Evolutionary conservation across 768 basidiomycete species (phyloP), one percentile per base, ranked within the genome.

Genomic region (Psilocybe subaeruginosa): DNA sequence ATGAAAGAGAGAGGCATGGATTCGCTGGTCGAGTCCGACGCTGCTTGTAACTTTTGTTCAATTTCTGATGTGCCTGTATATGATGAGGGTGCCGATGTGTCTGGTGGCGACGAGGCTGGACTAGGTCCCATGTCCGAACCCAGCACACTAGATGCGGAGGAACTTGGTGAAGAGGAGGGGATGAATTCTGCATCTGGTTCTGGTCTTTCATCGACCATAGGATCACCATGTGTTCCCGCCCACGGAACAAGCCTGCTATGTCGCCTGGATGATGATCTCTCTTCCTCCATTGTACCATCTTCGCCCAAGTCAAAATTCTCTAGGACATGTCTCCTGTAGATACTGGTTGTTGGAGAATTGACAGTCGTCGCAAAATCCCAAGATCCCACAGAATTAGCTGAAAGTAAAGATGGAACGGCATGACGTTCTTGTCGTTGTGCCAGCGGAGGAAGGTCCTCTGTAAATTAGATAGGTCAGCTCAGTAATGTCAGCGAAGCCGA

Each of bases 321-420:
- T 3, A 68, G 63, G 3, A 65, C 46, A 35, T 63, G 64, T 23
- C 65, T 70, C 31, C 73, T 66, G 50, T 72, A 67, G 17, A 72
- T 63, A 62, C 68, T 73, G 9, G 69, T 72, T 37, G 65, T 70
- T 9, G 74, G 77, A 5, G 81, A 80, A 60, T 77, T 71, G 9
- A 80, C 60, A 8, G 82, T 84, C 0, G 83, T 77, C 23, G 81
- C 71, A 71, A 94, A 94, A 69, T 94, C 91, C 92, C 92, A 94
- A 3, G 92, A 92, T 57, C 90, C 92, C 57, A 88, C 74, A 8
- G 91, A 88, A 48, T 77, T 77, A 47, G 78, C 69, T 4, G 73
- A 74, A 45, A 69, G 62, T 33, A 75, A 57, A 47, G 71, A 73
- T 11, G 74, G 78, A 11, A 74, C 71, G 53, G 72, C 78, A 47